Percentiles rank a stretch among this genome's conserved stretches.
Conservation (phyloP, 768 basidiomycete species). For the Leucocoprinus leucothites region DNA sequence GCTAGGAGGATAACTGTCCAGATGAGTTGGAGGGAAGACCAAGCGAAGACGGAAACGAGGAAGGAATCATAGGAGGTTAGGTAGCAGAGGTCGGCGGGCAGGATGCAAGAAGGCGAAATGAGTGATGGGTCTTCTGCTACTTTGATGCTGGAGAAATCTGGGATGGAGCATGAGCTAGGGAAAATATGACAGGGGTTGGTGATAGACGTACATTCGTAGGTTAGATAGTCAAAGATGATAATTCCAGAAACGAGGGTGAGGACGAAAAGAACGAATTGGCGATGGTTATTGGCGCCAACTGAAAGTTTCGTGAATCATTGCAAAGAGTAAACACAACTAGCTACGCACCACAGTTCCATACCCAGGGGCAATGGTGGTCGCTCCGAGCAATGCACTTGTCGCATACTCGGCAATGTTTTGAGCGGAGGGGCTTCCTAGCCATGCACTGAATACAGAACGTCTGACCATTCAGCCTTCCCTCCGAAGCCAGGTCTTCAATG, state of each 20-base stretch:
- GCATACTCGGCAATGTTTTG: constrained; percentile 93
- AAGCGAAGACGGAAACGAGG: constrained; percentile 75
- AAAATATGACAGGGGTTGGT: constrained; percentile 1
- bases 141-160: constrained; percentile 54
- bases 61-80: constrained; percentile 76
- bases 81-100: constrained; percentile 67
- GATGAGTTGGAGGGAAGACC: constrained; percentile 91
- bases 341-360: constrained; percentile 92
- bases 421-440: constrained; percentile 89
- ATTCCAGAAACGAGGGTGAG: constrained; percentile 81
- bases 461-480: constrained; percentile 89
- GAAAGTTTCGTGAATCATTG: constrained; percentile 1
- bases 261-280: constrained; percentile 95
- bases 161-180: not conserved
- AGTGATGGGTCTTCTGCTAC: constrained; percentile 33
- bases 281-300: constrained; percentile 94
- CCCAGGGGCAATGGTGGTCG: constrained; percentile 99
- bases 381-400: constrained; percentile 86
- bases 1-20: constrained; percentile 90
- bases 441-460: constrained; percentile 97
- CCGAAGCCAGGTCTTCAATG: constrained; percentile 86
- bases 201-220: constrained; percentile 67
- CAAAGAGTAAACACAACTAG: not conserved
- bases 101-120: constrained; percentile 60
- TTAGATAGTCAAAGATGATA: constrained; percentile 76